Conservation (phyloP, 73 alveolate genomes). For the Paramecium biaurelia region DNA sequence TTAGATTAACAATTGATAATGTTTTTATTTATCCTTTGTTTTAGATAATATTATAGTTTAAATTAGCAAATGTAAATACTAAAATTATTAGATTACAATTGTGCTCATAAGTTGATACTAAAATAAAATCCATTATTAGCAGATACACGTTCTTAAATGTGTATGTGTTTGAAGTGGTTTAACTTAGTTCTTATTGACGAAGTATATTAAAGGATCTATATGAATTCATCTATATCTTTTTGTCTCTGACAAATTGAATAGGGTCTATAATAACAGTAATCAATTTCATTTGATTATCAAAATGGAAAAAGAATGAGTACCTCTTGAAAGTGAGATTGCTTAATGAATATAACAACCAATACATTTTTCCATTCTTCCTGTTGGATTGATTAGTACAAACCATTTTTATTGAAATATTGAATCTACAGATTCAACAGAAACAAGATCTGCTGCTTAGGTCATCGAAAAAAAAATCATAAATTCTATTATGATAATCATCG, state of each 20-base stretch:
- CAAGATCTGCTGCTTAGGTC: conserved; percentile 99
- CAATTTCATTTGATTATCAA: conserved; percentile 89
- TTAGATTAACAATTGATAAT: no score
- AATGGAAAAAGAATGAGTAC: not conserved
- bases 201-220: conserved; percentile 90
- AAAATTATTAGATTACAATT: no score
- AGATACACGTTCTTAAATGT: no score
- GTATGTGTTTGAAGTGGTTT: conserved; percentile 99
- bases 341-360: conserved; percentile 99
- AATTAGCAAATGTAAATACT: no score
- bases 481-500: conserved; percentile 96
- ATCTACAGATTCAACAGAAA: conserved; percentile 99
- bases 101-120: no score
- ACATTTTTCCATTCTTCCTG: conserved; percentile 98
- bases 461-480: conserved; percentile 99
- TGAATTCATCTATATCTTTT: conserved; percentile 99
- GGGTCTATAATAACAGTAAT: conserved; percentile 99
- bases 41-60: no score
- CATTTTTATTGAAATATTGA: conserved; percentile 98
- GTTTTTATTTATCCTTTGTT: no score
- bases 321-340: conserved; percentile 98
- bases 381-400: conserved; percentile 98
- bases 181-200: conserved; percentile 97
- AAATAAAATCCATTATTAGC: no score
- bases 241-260: conserved; percentile 98